Evolutionary conservation across 2,329 filamentous ascomycete species (phyloP).

Genomic region (Cryphonectria nitschkei): DNA sequence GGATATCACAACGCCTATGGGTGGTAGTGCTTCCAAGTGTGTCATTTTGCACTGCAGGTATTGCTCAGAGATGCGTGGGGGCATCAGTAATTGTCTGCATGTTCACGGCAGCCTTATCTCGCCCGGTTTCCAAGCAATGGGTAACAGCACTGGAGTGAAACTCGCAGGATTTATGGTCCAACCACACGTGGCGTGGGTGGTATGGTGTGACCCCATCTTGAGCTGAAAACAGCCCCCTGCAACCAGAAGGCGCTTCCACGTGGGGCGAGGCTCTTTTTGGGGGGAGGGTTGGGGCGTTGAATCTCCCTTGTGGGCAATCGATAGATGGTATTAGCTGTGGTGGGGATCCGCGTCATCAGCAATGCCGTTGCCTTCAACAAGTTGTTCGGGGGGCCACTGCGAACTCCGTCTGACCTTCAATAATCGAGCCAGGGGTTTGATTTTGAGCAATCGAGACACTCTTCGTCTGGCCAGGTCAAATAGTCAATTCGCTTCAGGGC

Average conservation of each 20-base stretch:
- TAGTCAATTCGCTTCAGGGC: not conserved
- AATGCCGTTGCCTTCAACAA: too few species aligned
- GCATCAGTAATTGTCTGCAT: not conserved
- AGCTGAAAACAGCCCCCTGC: not conserved
- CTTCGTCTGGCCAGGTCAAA: not conserved
- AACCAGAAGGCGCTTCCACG: not conserved
- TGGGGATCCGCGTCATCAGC: not conserved
- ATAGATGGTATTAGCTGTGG: not conserved
- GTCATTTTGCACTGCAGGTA: not conserved
- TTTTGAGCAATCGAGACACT: not conserved
- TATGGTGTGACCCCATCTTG: not conserved
- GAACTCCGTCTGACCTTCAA: not conserved
- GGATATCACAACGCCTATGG: not conserved
- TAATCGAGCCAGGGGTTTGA: not conserved
- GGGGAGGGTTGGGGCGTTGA: not conserved
- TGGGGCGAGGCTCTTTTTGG: not conserved
- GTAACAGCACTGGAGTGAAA: not conserved
- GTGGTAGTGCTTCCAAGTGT: not conserved
- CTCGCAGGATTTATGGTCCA: not conserved
- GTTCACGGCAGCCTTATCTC: not conserved
- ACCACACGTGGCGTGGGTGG: constrained; percentile 1
- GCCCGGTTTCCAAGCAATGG: not conserved
- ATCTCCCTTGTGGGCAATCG: too few species aligned
- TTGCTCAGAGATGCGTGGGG: not conserved
- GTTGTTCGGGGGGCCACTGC: not conserved